Percentiles rank a stretch among this genome's conserved stretches.
phyloP scores from a whole-genome alignment of 2,329 filamentous ascomycete species.

The Westerdykella sp. region DNA sequence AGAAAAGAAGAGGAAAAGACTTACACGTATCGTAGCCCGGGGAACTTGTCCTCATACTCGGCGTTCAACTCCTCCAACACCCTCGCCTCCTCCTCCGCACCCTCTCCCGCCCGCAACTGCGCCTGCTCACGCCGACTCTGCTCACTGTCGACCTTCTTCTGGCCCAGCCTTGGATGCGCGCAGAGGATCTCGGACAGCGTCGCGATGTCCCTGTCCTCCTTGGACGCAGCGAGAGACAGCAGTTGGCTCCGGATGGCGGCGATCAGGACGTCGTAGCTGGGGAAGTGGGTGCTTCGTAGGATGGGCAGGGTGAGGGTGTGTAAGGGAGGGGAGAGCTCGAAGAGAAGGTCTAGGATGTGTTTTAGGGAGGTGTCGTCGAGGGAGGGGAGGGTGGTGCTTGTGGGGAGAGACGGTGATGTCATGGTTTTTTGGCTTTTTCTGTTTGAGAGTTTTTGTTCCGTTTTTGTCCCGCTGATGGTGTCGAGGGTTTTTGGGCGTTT shows the following conservation, averaged over 20 bases:
- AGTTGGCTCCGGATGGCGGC: slow-evolving; percentile 59
- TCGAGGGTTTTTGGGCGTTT: neutral
- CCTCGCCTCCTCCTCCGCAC: slow-evolving; percentile 47
- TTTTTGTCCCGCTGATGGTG: slow-evolving; percentile 1
- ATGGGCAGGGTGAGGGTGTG: slow-evolving; percentile 65
- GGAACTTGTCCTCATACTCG: slow-evolving; percentile 75
- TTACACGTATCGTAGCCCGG: slow-evolving; percentile 74
- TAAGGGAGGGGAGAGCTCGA: slow-evolving; percentile 73
- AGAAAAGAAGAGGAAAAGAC: slow-evolving; percentile 16
- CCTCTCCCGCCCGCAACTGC: slow-evolving; percentile 51
- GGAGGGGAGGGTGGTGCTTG: slow-evolving; percentile 50
- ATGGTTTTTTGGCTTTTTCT: neutral
- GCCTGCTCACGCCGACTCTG: slow-evolving; percentile 79
- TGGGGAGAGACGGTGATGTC: slow-evolving; percentile 46
- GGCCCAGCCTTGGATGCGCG: slow-evolving; percentile 77
- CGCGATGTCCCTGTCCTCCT: slow-evolving; percentile 43
- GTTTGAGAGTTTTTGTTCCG: too few species aligned
- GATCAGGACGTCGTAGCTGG: slow-evolving; percentile 65
- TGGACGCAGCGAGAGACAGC: slow-evolving; percentile 32
- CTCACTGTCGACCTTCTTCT: slow-evolving; percentile 72
- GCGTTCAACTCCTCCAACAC: slow-evolving; percentile 60
- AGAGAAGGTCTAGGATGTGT: slow-evolving; percentile 66
- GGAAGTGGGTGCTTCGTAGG: slow-evolving; percentile 55
- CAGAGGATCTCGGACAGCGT: slow-evolving; percentile 67
- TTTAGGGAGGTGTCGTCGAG: slow-evolving; percentile 53